Evolutionary conservation across 257 asterid species (phyloP).

Genomic region (Ligustrum vulgare): DNA sequence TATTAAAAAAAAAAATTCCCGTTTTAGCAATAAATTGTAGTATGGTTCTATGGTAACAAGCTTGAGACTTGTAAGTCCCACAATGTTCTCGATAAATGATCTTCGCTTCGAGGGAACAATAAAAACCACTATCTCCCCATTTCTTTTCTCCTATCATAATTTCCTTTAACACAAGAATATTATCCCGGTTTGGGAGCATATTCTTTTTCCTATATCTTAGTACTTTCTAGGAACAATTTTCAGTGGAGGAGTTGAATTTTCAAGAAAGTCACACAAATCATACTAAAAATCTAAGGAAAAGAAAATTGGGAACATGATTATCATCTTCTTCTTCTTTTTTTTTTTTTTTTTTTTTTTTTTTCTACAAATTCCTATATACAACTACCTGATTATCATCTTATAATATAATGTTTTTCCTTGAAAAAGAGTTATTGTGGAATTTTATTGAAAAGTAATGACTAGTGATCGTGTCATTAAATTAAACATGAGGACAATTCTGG

Average conservation of each 20-base stretch:
- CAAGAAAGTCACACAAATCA: not conserved
- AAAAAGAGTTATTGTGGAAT: not conserved
- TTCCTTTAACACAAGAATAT: not conserved
- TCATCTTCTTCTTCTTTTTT: too few species aligned
- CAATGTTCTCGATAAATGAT: too few species aligned
- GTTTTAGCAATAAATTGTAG: too few species aligned
- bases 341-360: too few species aligned
- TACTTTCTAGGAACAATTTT: slow-evolving; percentile 11
- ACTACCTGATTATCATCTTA: too few species aligned
- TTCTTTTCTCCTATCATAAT: too few species aligned
- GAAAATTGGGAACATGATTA: not conserved
- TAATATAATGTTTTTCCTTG: slow-evolving; percentile 7
- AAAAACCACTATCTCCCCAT: too few species aligned
- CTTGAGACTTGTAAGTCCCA: too few species aligned
- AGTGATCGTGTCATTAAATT: not conserved
- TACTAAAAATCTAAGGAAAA: not conserved
- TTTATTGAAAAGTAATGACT: not conserved
- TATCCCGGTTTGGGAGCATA: not conserved
- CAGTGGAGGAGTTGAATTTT: slow-evolving; percentile 20
- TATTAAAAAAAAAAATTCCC: too few species aligned
- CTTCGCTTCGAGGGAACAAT: too few species aligned
- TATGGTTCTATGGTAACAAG: too few species aligned
- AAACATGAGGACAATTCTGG: not conserved
- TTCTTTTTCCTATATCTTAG: not conserved
- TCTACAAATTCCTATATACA: too few species aligned